Evolutionary conservation across 805 yeast species (phyloP).

Genomic region (Candida patagonica): DNA sequence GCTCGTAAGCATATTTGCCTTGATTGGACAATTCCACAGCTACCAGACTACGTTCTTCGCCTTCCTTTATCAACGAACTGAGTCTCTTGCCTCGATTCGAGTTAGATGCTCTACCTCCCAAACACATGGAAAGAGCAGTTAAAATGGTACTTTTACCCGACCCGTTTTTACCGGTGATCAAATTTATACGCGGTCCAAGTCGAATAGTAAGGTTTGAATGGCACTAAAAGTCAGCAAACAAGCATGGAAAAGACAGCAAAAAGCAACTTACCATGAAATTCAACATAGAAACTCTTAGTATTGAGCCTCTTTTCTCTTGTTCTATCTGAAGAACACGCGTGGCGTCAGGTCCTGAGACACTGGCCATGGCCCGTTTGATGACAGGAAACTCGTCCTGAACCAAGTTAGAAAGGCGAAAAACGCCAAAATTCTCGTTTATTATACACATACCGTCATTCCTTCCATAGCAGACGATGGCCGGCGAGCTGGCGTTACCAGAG

Average conservation of each 20-base stretch:
- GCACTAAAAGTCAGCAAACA: slow-evolving; percentile 5
- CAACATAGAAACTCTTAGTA: slow-evolving; percentile 1
- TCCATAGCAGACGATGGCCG: no score
- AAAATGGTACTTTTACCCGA: slow-evolving; percentile 84
- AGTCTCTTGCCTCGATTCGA: slow-evolving; percentile 77
- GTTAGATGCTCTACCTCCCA: slow-evolving; percentile 81
- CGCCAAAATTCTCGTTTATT: no score
- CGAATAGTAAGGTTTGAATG: slow-evolving; percentile 70
- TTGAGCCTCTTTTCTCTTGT: neutral
- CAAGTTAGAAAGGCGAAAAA: no score
- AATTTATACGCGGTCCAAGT: slow-evolving; percentile 72
- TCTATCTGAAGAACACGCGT: neutral
- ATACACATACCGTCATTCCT: no score
- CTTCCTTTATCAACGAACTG: slow-evolving; percentile 66
- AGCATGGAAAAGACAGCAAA: neutral
- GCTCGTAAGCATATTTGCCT: slow-evolving; percentile 52
- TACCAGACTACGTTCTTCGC: slow-evolving; percentile 59
- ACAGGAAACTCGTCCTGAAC: no score
- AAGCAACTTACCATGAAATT: slow-evolving; percentile 3
- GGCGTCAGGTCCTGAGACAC: no score
- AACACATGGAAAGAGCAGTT: slow-evolving; percentile 77
- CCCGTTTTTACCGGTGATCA: slow-evolving; percentile 85
- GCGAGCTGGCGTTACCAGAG: no score
- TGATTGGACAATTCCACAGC: slow-evolving; percentile 41
- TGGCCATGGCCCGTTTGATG: no score